Evolutionary conservation across 2,329 filamentous ascomycete species (phyloP).

Genomic region (Colletotrichum sp.): DNA sequence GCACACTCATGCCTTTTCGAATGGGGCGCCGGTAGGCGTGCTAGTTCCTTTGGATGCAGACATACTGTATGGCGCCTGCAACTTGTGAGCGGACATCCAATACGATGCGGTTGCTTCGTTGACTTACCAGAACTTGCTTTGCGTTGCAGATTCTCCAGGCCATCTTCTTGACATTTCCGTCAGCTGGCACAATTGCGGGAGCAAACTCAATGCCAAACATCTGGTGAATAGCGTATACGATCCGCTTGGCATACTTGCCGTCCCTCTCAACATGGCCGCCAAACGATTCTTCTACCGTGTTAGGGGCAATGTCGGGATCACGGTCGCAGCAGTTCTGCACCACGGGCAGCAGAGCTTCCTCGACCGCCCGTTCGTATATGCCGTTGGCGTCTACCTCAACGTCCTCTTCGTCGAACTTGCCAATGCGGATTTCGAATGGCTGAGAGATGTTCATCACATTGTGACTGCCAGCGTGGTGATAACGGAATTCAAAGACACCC

Average conservation of each 20-base stretch:
- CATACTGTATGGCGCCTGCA: constrained; percentile 75
- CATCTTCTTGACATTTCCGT: constrained; percentile 88
- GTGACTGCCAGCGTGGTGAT: constrained; percentile 92
- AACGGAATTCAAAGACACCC: constrained; percentile 95
- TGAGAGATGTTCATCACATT: constrained; percentile 93
- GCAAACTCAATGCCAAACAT: constrained; percentile 99
- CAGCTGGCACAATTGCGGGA: constrained; percentile 87
- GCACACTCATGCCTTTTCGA: constrained; percentile 3
- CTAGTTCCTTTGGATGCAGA: constrained; percentile 66
- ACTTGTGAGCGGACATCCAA: constrained; percentile 7
- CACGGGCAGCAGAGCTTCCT: constrained; percentile 78
- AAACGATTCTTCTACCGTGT: constrained; percentile 79
- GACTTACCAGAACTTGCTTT: constrained; percentile 87
- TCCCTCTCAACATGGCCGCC: constrained; percentile 85
- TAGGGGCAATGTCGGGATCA: constrained; percentile 88
- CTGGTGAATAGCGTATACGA: constrained; percentile 92
- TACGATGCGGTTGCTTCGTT: neutral
- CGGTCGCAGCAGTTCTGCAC: constrained; percentile 92
- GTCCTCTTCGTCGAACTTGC: constrained; percentile 79
- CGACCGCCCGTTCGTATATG: constrained; percentile 72
- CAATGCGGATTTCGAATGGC: constrained; percentile 89
- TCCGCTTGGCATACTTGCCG: constrained; percentile 84
- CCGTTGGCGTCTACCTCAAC: constrained; percentile 64
- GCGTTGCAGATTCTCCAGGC: constrained; percentile 96
- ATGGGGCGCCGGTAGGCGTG: constrained; percentile 44